Conservation (phyloP, 306 rosid genomes). For the Psophocarpus tetragonolobus region DNA sequence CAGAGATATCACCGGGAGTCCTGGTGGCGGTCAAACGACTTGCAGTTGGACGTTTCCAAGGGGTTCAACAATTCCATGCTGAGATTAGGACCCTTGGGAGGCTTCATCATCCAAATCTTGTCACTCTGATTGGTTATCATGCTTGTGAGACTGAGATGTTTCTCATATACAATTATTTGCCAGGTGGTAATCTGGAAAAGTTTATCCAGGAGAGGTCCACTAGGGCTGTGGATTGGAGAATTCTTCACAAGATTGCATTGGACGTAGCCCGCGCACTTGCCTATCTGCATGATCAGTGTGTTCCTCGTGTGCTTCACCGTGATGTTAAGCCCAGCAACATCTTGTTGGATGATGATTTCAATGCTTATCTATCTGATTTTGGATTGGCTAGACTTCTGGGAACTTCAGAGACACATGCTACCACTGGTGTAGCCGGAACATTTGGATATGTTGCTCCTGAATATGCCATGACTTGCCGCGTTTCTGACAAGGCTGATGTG, state of each 20-base stretch:
- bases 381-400: slow-evolving; percentile 91
- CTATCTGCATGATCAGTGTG: slow-evolving; percentile 83
- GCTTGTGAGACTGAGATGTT: slow-evolving; percentile 90
- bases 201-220: slow-evolving; percentile 82
- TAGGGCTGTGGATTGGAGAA: slow-evolving; percentile 84
- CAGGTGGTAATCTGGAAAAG: slow-evolving; percentile 87
- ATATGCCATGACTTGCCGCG: slow-evolving; percentile 93
- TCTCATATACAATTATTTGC: slow-evolving; percentile 75
- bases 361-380: slow-evolving; percentile 82
- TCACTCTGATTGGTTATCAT: slow-evolving; percentile 81
- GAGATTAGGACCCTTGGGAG: slow-evolving; percentile 84
- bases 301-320: slow-evolving; percentile 84
- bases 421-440: slow-evolving; percentile 93
- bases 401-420: slow-evolving; percentile 91
- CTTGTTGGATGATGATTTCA: slow-evolving; percentile 73
- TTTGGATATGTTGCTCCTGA: slow-evolving; percentile 93
- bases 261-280: slow-evolving; percentile 89
- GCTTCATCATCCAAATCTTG: slow-evolving; percentile 78
- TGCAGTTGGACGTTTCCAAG: slow-evolving; percentile 84
- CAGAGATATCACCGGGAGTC: slow-evolving; percentile 64
- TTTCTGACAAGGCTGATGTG: slow-evolving; percentile 88
- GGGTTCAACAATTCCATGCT: slow-evolving; percentile 77
- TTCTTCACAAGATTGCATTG: slow-evolving; percentile 84
- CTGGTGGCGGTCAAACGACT: slow-evolving; percentile 81
- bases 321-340: slow-evolving; percentile 93